These are phyloP conservation scores for Verticillium klebahnii DNA, from an alignment of 2,329 filamentous ascomycete genomes.

Conservation along the genomic window DNA sequence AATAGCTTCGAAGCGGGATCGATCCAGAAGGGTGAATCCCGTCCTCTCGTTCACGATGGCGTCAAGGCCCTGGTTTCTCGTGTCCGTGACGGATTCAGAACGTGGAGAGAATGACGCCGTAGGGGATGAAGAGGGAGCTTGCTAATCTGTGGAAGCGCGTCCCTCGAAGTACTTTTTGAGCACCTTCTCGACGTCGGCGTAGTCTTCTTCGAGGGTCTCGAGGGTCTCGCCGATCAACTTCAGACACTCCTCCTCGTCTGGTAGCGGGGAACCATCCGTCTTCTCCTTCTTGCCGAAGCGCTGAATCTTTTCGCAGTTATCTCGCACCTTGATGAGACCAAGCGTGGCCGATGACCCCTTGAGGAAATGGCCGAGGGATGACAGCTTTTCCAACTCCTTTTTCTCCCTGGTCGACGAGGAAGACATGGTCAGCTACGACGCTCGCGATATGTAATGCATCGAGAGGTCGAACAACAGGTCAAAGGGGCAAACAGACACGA, in stretches of 20 bases:
- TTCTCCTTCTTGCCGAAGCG: slow-evolving; percentile 83
- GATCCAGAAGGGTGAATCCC: background rate
- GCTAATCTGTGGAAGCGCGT: background rate
- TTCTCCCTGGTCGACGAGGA: slow-evolving; percentile 46
- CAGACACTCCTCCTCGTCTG: slow-evolving; percentile 64
- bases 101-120: slow-evolving; percentile 7
- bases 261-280: slow-evolving; percentile 64
- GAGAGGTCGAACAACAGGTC: background rate
- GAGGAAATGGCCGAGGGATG: slow-evolving; percentile 86
- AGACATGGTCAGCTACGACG: slow-evolving; percentile 7
- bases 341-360: slow-evolving; percentile 96
- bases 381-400: slow-evolving; percentile 69
- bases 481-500: slow-evolving; percentile 4
- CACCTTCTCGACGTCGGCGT: slow-evolving; percentile 64
- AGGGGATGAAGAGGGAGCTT: slow-evolving; percentile 9
- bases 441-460: background rate
- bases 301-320: slow-evolving; percentile 95
- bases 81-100: slow-evolving; percentile 15
- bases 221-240: slow-evolving; percentile 67
- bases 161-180: slow-evolving; percentile 50
- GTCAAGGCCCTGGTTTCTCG: slow-evolving; percentile 28
- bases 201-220: slow-evolving; percentile 69
- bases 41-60: slow-evolving; percentile 9
- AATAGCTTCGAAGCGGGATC: background rate
- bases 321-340: slow-evolving; percentile 83